Evolutionary conservation across 306 rosid genomes (phyloP).

Genomic region (Cucumis melo): DNA sequence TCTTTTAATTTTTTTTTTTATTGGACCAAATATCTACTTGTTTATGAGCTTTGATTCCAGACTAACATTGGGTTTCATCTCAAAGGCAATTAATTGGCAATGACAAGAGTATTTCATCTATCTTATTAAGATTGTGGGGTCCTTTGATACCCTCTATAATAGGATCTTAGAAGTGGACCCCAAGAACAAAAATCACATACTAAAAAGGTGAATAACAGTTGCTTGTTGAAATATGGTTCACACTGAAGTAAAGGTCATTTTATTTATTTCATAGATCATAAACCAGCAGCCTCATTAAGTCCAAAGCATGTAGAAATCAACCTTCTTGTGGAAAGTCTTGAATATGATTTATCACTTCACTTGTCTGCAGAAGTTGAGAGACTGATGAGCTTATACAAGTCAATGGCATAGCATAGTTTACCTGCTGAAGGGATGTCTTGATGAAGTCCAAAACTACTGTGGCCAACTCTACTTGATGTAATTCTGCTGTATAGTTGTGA

Average conservation of each 20-base stretch:
- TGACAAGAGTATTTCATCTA: too few relatives aligned
- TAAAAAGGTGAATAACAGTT: neutral
- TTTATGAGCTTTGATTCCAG: too few relatives aligned
- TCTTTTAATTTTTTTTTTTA: too few relatives aligned
- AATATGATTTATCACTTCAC: neutral
- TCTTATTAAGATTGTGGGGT: too few relatives aligned
- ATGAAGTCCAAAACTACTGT: slow-evolving; percentile 30
- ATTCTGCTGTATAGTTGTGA: slow-evolving; percentile 26
- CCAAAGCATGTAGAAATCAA: neutral
- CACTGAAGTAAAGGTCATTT: neutral
- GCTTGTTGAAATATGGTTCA: neutral
- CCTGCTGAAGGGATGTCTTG: slow-evolving; percentile 25
- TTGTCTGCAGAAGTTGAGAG: neutral
- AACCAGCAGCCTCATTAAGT: neutral
- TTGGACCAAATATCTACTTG: too few relatives aligned
- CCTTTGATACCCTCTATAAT: neutral
- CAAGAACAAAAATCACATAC: neutral
- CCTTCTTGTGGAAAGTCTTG: neutral
- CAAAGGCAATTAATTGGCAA: too few relatives aligned
- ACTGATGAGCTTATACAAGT: neutral
- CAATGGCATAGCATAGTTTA: neutral
- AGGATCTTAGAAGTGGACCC: neutral
- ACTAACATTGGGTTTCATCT: too few relatives aligned
- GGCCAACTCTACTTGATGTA: slow-evolving; percentile 36
- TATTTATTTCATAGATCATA: neutral